Percentiles rank a stretch among this genome's conserved stretches.
Conservation (phyloP, 2,329 filamentous ascomycete genomes). For the Fusarium globosum region DNA sequence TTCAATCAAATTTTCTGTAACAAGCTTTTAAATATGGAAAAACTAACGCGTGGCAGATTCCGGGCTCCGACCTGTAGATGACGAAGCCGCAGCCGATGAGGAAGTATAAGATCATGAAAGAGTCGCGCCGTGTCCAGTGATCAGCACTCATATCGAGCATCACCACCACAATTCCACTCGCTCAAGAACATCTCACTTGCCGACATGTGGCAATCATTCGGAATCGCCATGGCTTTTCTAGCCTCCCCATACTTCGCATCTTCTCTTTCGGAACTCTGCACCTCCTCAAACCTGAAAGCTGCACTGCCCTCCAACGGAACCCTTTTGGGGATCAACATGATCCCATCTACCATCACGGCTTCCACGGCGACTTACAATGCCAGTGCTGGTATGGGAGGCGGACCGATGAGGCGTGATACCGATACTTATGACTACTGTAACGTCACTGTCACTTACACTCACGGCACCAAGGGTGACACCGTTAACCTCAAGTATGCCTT, state of each 20-base stretch:
- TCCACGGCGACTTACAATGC: neutral
- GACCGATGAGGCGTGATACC: neutral
- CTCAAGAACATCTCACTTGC: too few relatives aligned
- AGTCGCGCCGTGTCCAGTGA: too few relatives aligned
- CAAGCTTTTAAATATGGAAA: neutral
- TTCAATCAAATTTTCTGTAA: neutral
- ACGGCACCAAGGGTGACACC: neutral
- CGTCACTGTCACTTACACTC: constrained; percentile 5
- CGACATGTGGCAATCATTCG: neutral
- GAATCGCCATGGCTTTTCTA: neutral
- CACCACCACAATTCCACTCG: neutral
- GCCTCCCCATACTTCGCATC: neutral
- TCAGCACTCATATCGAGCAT: neutral
- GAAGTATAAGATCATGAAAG: neutral
- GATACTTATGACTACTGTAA: constrained; percentile 1
- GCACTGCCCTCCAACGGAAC: neutral
- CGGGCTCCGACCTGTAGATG: neutral
- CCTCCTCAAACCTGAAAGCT: neutral
- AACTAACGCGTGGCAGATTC: neutral
- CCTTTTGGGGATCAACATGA: neutral
- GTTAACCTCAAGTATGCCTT: constrained; percentile 9
- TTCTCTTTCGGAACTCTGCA: neutral
- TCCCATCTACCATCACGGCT: neutral
- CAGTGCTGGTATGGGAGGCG: neutral
- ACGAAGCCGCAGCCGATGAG: neutral